Base-by-base conservation (phyloP, 202 grass and related monocot genomes). In the Cymbopogon flexuosus region DNA sequence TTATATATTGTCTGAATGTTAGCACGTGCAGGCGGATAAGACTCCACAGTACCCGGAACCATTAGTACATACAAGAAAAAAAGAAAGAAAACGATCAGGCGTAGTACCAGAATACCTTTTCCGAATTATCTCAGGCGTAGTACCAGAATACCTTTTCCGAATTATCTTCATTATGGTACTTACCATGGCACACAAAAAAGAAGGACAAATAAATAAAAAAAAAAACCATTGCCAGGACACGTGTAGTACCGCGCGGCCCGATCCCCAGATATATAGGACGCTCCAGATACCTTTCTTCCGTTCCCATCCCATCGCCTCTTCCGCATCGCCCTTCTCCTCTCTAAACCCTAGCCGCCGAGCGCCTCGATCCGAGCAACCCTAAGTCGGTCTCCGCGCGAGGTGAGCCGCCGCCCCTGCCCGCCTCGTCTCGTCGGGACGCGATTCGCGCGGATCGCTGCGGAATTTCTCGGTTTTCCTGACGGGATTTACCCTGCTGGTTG, bases 341-440 rank as follows among this genome's bases (percentile, higher is more conserved):
- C 52, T 74, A 65, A 89, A 85, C 71, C 83, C 84, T 87, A 22
- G 52, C 52, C 52, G 52, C 52, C 52, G 8, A 72, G 22, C 46
- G 81, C 49, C 62, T 40, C 70, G 27, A 40, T 33, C 63, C 21
- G 19, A 68, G 66, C 52, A 63, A 78, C 59, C 66, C 46, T 65
- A 77, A 30, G 78, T 85, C 45, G 36, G 78, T 85, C 45, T 72
- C 51, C 47, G 59, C 78, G 31, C 31, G 54, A 82, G 87, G 87
- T 82, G 57, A 65, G 69, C 27, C 22, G 54, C 76, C 34, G 62
- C 8, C 10, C 3, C 45, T 16, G 14, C 34, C 43, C 71, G 8
- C 21, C 21, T 65, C 10, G 16, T 13, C 46, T 1, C 3, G 5
- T 16, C 5, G 4, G 2, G 24, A 16, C 62, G 42, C 52, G 51